Evolutionary conservation across 495 filamentous ascomycete species (phyloP).

Genomic region (Aspergillus wentii): DNA sequence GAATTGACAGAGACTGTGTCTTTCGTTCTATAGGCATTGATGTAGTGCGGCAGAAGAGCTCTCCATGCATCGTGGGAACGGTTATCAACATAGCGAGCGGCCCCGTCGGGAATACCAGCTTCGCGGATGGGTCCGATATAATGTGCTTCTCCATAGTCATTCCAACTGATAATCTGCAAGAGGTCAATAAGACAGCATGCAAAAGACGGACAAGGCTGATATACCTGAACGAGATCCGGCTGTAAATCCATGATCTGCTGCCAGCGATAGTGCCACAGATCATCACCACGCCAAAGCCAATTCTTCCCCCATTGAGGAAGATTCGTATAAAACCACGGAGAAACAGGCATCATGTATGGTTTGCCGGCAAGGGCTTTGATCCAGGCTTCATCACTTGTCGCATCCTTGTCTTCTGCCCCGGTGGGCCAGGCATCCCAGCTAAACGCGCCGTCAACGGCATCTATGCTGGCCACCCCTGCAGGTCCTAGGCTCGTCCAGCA

Average conservation of each 20-base stretch:
- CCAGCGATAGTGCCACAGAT: conserved; percentile 74
- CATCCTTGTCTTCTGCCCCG: conserved; percentile 48
- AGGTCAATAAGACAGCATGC: conserved; percentile 1
- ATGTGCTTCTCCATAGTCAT: conserved; percentile 73
- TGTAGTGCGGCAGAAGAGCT: conserved; percentile 57
- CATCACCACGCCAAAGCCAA: conserved; percentile 68
- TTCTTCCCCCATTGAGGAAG: conserved; percentile 67
- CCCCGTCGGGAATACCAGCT: conserved; percentile 44
- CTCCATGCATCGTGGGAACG: conserved; percentile 54
- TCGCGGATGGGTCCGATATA: conserved; percentile 59
- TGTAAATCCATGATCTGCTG: conserved; percentile 57
- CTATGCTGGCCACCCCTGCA: conserved; percentile 34
- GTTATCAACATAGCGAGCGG: conserved; percentile 42
- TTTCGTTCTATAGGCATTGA: conserved; percentile 56
- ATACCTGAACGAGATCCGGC: conserved; percentile 61
- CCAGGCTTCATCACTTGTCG: conserved; percentile 50
- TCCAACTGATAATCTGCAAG: conserved; percentile 53
- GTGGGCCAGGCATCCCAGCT: conserved; percentile 74
- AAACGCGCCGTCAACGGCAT: conserved; percentile 57
- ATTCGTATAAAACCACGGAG: conserved; percentile 73
- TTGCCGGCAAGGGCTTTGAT: conserved; percentile 46
- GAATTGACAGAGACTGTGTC: conserved; percentile 18
- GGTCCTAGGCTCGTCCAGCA: conserved; percentile 60
- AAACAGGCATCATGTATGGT: conserved; percentile 75
- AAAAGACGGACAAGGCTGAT: conserved; percentile 1